phyloP scores from a whole-genome alignment of 1,284 basidiomycete species.

The Pseudozyma flocculosa region DNA sequence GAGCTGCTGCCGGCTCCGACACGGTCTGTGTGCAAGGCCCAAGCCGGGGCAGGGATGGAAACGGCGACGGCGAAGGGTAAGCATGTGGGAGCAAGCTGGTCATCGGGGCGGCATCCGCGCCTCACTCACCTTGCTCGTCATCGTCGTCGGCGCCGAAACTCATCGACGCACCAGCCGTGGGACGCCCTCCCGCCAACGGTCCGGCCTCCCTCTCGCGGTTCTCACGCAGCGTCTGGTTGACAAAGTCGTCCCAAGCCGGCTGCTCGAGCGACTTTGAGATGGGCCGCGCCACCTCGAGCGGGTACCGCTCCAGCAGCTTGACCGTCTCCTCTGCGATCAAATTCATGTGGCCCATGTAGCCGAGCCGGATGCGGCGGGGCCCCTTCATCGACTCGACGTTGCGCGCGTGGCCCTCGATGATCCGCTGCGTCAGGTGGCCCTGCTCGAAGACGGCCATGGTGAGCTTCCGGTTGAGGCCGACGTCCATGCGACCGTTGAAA shows the following conservation, averaged over 20 bases:
- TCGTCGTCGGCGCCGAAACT: slow-evolving; percentile 33
- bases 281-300: slow-evolving; percentile 57
- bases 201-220: slow-evolving; percentile 52
- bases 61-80: neutral
- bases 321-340: slow-evolving; percentile 90
- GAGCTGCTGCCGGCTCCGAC: slow-evolving; percentile 24
- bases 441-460: slow-evolving; percentile 52
- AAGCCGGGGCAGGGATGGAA: neutral
- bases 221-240: slow-evolving; percentile 50
- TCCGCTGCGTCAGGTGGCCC: slow-evolving; percentile 44
- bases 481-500: slow-evolving; percentile 75
- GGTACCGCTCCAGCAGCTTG: slow-evolving; percentile 79
- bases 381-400: slow-evolving; percentile 46
- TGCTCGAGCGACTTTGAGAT: slow-evolving; percentile 33
- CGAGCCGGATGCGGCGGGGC: slow-evolving; percentile 59
- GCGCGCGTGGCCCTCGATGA: slow-evolving; percentile 49
- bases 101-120: slow-evolving; percentile 16
- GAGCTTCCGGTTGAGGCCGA: slow-evolving; percentile 49
- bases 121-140: slow-evolving; percentile 8
- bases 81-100: slow-evolving; percentile 7
- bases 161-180: slow-evolving; percentile 31
- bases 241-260: slow-evolving; percentile 52
- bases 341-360: slow-evolving; percentile 96
- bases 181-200: slow-evolving; percentile 53
- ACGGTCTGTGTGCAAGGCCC: neutral